Base-by-base conservation (phyloP, 495 filamentous ascomycete genomes). In the Entonaema liquescens region DNA sequence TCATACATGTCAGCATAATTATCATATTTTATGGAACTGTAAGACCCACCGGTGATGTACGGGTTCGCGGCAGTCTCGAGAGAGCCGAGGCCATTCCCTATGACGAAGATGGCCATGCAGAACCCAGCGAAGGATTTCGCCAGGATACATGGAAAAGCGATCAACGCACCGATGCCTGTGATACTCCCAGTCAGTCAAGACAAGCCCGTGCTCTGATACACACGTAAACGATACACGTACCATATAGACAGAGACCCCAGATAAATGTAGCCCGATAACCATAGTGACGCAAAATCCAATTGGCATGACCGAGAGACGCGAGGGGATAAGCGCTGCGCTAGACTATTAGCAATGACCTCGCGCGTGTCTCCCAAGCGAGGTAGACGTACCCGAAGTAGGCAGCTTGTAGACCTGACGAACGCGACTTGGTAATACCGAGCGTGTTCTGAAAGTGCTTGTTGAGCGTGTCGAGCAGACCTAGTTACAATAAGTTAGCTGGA, bases 31-130 rank as follows among this genome's bases (percentile, higher is more conserved):
- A 26, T n/a, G 23, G 23, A 42, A 11, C 19, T 12, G 31, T 47
- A 23, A 11, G 9, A 47, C 73, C 38, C 73, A 79, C 77, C 82
- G 29, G 87, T 81, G 72, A 89, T 84, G 78, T 86, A 89, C 3
- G 87, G 89, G 75, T 93, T 89, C 12, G 91, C 91, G 6, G 88
- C 85, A 2, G 91, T 93, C 72, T 94, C 91, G 57, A 94, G 86
- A 2, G 89, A 88, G 3, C 86, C 87, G 0, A 94, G 83, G 7
- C 91, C 91, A 58, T 84, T 83, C 4, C 91, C 90, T 56, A 93
- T 88, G 64, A 93, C 85, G 75, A 93, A 91, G 70, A 89, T 88
- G 74, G 82, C 82, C 23, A 85, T 87, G 76, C 90, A 91, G 77
- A 92, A 93, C 29, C 90, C 91, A 25, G 83, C 86, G 74, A 92